Evolutionary conservation across 108 stramenopile genomes (phyloP).

Genomic region (Chaetoceros tenuissimus): DNA sequence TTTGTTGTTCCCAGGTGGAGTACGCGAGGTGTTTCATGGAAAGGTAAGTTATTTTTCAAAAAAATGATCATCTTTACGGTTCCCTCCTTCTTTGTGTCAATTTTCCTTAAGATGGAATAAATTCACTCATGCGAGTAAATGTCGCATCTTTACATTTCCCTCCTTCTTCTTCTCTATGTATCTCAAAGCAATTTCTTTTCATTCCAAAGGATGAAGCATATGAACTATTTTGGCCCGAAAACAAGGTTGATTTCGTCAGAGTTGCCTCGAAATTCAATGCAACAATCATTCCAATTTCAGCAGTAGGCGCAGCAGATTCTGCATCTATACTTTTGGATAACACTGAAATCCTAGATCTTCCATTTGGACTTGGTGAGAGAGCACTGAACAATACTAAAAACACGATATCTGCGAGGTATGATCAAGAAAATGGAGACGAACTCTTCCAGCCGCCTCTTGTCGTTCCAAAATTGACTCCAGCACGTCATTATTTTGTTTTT

Average conservation of each 20-base stretch:
- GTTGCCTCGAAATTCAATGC: conserved; percentile 87
- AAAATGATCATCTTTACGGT: conserved; percentile 6
- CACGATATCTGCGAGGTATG: conserved; percentile 51
- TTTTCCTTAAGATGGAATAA: no score
- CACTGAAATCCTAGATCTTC: conserved; percentile 48
- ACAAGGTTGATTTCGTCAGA: conserved; percentile 88
- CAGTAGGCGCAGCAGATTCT: conserved; percentile 85
- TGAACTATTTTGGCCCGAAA: conserved; percentile 88
- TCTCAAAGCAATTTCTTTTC: no score
- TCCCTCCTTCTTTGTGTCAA: conserved; percentile 2
- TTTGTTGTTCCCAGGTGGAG: conserved; percentile 91
- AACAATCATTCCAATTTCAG: conserved; percentile 84
- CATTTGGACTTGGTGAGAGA: conserved; percentile 64
- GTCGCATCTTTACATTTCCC: background rate
- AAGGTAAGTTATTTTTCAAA: no score
- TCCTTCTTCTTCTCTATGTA: background rate
- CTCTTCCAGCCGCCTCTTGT: conserved; percentile 59
- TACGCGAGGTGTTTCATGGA: conserved; percentile 75
- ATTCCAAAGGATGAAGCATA: conserved; percentile 81
- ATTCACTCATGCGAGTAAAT: background rate
- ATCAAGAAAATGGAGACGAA: conserved; percentile 49
- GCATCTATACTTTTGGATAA: conserved; percentile 56
- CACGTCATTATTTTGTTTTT: conserved; percentile 82
- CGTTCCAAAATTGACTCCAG: conserved; percentile 55
- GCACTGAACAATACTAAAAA: conserved; percentile 30